Base-by-base conservation (phyloP, 2,329 filamentous ascomycete species). In the Xenoacremonium recifei region DNA sequence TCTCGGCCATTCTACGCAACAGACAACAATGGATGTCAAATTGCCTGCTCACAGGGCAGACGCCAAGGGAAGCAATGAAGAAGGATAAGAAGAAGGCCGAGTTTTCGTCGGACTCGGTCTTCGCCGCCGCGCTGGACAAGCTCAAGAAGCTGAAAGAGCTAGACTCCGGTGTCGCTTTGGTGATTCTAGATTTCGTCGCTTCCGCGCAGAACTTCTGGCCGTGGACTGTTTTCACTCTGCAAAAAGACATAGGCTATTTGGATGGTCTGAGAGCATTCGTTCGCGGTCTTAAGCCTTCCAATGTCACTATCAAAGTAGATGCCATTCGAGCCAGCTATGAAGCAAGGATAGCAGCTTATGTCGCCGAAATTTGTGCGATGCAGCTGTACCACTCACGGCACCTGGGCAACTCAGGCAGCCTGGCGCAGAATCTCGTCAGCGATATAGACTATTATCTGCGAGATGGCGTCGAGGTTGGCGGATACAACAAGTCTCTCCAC, bases 1-100 rank as follows among this genome's bases (percentile, higher is more conserved):
- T 97, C 39, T 87, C 91, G 3, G 84, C 85, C 3, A 85, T 97
- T 35, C 80, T 99, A 46, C 86, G 87, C 51, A 91, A 89, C 61
- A 84, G 89, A 49, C 93, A 99, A 62, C 91, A 96, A 60, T 97
- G 92, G 88, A 88, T 99, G 71, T 89, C 92, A 0, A 89, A 96
- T 48, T 95, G 91, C 59, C 75, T 99, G 7, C 80, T 97, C 29
- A 96, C 90, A 6, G 93, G 91, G 17, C 85, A 84, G 58, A 89
- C 89, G 1, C 90, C 92, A 4, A 82, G 87, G 48, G 83, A 93
- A 53, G 79, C 85, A 5, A 70, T 89, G 57, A 81, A 81, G 49
- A 70, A 69, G 32, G 75, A 73, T 35, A 66, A 71, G 35, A 77
- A 77, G 51, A 69, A 76, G 20, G 69, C 74, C 12, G 70, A 75